Base-by-base conservation (phyloP, 23 red algal species). In the Gracilaria caudata region DNA sequence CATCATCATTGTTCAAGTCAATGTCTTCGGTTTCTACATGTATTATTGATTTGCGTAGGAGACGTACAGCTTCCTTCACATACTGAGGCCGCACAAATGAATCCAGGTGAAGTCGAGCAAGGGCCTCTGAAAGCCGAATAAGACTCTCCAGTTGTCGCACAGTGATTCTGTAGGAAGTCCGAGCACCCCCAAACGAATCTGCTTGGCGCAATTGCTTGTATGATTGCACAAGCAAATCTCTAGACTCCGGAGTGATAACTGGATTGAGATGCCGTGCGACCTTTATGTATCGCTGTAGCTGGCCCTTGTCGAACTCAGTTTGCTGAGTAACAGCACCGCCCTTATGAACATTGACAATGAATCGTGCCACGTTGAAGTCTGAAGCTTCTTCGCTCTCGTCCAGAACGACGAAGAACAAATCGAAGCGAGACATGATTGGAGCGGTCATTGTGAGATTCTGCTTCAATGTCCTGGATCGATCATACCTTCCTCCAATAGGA, bases 341-440 rank as follows among this genome's bases (percentile, higher is more conserved):
- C 56, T 83, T 51, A 58, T 99, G 97, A 37, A 95, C 60, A 25
- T 78, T 81, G 25, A 99, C 78, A 30, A 99, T 95, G 85, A 95
- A 99, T 53, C 76, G 40, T 21, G 97, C 93, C 6, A 99, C 89
- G 59, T 96, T 90, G 84, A 83, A 88, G 78, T 99, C 97, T 12
- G 92, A 73, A 2, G 72, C 56, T 86, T 99, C 91, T 53, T 99
- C 97, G 57, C 93, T 94, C 51, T 96, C 91, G 77, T 99, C 97
- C 4, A 99, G 84, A 79, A 99, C 92, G 26, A 99, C 97, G 73
- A 99, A 99, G 81, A 99, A 99, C 17, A 99, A 56, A 61, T 99
- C 97, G 58, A 99, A 99, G 81, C 97, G 93, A 41, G 93, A 96
- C 97, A 99, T 99, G 79, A 99, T 99, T 7, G 97, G 92, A 32